A percentile compares a stretch with the other conserved stretches of the same genome.
Evolutionary conservation across 768 basidiomycete genomes (phyloP).

Genomic region (Rossbeevera mucosa): DNA sequence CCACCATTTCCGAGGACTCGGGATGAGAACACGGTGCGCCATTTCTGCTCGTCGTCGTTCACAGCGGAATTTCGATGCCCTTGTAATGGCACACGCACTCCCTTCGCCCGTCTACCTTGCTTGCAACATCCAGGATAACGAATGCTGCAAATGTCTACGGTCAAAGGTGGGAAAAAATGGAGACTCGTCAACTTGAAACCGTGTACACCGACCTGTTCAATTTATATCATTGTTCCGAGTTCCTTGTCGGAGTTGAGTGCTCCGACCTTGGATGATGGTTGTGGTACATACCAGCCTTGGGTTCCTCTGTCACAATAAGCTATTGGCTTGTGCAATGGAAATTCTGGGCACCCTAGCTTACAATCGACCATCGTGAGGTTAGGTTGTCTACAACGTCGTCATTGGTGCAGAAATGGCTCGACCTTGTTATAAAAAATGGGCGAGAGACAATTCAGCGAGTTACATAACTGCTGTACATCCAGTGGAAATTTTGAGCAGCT

Average conservation of each 20-base stretch:
- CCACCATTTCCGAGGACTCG: background rate
- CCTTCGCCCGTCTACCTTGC: background rate
- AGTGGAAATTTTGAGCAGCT: slow-evolving; percentile 6
- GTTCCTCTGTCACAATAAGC: background rate
- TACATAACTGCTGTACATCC: slow-evolving; percentile 23
- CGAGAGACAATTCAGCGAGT: background rate
- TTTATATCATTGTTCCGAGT: background rate
- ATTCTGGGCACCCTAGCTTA: background rate
- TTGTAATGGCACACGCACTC: background rate
- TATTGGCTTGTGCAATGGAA: background rate
- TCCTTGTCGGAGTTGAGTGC: background rate
- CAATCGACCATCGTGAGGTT: background rate
- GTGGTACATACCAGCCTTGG: background rate
- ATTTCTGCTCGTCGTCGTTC: background rate
- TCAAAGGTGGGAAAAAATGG: background rate
- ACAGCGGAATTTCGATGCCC: background rate
- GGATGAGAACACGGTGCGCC: background rate
- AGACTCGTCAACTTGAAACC: too few relatives aligned
- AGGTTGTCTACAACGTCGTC: background rate
- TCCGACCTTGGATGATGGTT: background rate
- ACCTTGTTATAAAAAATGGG: slow-evolving; percentile 3
- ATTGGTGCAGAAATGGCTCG: slow-evolving; percentile 1
- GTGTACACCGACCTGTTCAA: background rate
- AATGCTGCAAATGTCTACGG: background rate
- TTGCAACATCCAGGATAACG: background rate